A percentile compares a stretch with the other conserved stretches of the same genome.
phyloP scores from a whole-genome alignment of 345 rosid genomes.

The Angophora floribunda region DNA sequence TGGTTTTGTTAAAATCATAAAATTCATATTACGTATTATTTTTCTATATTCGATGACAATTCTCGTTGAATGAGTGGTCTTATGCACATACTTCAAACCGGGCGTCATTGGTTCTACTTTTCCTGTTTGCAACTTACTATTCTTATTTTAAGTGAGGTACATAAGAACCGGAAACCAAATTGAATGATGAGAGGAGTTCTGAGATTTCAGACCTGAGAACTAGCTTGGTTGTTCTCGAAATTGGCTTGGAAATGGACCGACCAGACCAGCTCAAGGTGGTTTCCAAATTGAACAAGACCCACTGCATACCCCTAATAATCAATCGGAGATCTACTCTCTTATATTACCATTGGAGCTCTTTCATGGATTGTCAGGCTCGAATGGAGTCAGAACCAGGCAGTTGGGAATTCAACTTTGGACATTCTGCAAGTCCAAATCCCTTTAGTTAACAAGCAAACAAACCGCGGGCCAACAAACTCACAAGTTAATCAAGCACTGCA shows the following conservation, averaged over 20 bases:
- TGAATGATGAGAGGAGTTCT: not conserved
- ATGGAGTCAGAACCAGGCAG: not conserved
- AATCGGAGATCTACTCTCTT: not conserved
- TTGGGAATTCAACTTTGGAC: not conserved
- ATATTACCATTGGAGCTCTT: not conserved
- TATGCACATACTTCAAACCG: too few species aligned
- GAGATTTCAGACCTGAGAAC: not conserved
- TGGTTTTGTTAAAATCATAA: not conserved
- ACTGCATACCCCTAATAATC: fast-evolving
- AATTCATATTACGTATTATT: too few species aligned
- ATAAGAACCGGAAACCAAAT: not conserved
- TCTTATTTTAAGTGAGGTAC: not conserved
- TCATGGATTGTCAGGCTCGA: not conserved
- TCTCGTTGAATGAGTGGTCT: not conserved
- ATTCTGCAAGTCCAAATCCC: not conserved
- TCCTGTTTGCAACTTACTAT: not conserved
- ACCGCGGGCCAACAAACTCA: not conserved
- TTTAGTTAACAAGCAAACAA: not conserved
- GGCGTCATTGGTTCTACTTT: fast-evolving
- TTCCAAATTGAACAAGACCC: not conserved
- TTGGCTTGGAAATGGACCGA: fast-evolving
- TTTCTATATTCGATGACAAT: not conserved
- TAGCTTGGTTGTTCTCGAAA: not conserved
- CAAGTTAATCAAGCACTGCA: not conserved
- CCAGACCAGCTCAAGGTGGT: not conserved